Conservation (phyloP, 176 grass and related monocot species). For the Zea mays region Zm-B73-REFERENCE-NAM-5.0 NC_050103.1:174122001-174122500, state of each 20-base stretch:
- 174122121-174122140: background rate
- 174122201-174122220: background rate
- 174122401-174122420: too few species aligned
- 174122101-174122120: background rate
- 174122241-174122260: background rate
- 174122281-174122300: background rate
- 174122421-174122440: too few species aligned
- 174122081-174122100: background rate
- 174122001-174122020: too few species aligned
- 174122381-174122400: too few species aligned
- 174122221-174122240: too few species aligned
- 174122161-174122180: background rate
- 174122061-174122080: background rate
- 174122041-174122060: slow-evolving; percentile 21
- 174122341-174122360: too few species aligned
- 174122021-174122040: background rate
- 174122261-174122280: background rate
- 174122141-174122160: background rate
- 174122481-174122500: too few species aligned
- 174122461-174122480: too few species aligned
- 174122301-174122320: too few species aligned
- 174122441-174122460: too few species aligned
- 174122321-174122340: too few species aligned
- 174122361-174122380: too few species aligned
- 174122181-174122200: background rate